Conservation (phyloP, 768 basidiomycete genomes). For the Pholiota microspora region DNA sequence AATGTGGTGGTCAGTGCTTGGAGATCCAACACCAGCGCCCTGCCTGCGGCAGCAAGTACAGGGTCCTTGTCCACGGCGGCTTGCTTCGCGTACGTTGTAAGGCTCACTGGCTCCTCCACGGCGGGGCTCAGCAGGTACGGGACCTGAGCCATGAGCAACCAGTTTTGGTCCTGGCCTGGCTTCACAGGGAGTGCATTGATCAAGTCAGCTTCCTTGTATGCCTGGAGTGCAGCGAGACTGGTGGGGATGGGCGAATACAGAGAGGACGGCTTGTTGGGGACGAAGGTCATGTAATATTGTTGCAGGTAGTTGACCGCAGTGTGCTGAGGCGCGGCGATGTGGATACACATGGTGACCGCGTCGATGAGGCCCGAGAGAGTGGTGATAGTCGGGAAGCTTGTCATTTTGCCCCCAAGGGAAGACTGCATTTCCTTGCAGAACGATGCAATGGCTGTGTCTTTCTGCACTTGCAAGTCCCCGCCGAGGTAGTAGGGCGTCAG, state of each 20-base stretch:
- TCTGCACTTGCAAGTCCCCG: constrained; percentile 20
- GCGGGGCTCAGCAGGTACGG: constrained; percentile 27
- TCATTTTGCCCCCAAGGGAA: constrained; percentile 18
- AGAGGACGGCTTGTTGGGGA: constrained; percentile 29
- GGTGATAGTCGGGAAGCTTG: constrained; percentile 23
- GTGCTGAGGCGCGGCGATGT: constrained; percentile 30
- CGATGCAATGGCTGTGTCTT: constrained; percentile 17
- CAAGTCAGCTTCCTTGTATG: constrained; percentile 18
- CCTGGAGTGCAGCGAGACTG: constrained; percentile 18
- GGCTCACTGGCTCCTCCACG: constrained; percentile 23
- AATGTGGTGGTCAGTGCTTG: constrained; percentile 15
- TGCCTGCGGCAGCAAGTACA: constrained; percentile 18
- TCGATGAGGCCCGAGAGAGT: constrained; percentile 27
- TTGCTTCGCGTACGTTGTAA: constrained; percentile 23
- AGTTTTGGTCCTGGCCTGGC: constrained; percentile 19
- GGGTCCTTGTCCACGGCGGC: constrained; percentile 7
- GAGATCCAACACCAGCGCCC: constrained; percentile 24
- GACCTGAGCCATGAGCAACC: constrained; percentile 28
- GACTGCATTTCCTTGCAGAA: constrained; percentile 26
- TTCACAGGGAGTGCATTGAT: constrained; percentile 23
- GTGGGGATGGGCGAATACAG: constrained; percentile 23
- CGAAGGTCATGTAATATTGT: constrained; percentile 31
- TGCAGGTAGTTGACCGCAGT: constrained; percentile 33
- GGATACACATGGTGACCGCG: constrained; percentile 30
- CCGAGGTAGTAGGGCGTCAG: constrained; percentile 15